Percentiles rank a stretch among this genome's conserved stretches.
Evolutionary conservation across 768 basidiomycete genomes (phyloP).

Genomic region (Lyophyllum semitale): DNA sequence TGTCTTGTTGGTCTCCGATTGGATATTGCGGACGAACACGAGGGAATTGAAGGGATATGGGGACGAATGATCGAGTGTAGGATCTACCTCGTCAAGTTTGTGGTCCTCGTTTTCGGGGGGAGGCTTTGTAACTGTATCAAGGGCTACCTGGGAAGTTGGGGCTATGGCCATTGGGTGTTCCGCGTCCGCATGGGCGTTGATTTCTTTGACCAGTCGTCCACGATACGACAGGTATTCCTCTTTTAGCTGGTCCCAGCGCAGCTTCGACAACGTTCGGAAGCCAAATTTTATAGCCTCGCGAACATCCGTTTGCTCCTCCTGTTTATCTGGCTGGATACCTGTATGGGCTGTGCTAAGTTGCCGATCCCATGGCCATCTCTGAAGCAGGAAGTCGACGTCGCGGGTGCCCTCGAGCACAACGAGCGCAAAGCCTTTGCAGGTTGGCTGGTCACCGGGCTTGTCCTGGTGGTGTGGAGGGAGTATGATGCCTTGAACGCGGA

Average conservation of each 20-base stretch:
- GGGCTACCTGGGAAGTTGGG: neutral
- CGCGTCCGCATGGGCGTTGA: constrained; percentile 35
- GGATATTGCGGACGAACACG: constrained; percentile 69
- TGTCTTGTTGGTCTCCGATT: constrained; percentile 80
- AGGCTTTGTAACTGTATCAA: neutral
- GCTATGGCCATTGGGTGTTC: neutral
- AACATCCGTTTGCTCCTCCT: neutral
- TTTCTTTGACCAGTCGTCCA: constrained; percentile 50
- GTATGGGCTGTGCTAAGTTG: neutral
- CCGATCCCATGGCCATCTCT: constrained; percentile 65
- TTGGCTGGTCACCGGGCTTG: constrained; percentile 50
- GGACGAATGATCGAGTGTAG: constrained; percentile 27
- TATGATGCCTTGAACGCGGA: constrained; percentile 51
- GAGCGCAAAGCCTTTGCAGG: constrained; percentile 77
- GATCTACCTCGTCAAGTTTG: neutral
- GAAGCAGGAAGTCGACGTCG: constrained; percentile 44
- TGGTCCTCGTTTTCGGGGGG: neutral
- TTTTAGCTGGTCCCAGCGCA: constrained; percentile 63
- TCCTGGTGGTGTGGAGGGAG: constrained; percentile 70
- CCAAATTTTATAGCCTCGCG: constrained; percentile 59
- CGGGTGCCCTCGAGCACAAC: constrained; percentile 49
- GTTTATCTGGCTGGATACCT: neutral
- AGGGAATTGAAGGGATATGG: constrained; percentile 68
- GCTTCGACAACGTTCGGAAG: constrained; percentile 57
- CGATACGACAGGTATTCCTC: constrained; percentile 72